Evolutionary conservation across 371 early-diverging fungal species (phyloP).

Genomic region (Massospora cicadina): DNA sequence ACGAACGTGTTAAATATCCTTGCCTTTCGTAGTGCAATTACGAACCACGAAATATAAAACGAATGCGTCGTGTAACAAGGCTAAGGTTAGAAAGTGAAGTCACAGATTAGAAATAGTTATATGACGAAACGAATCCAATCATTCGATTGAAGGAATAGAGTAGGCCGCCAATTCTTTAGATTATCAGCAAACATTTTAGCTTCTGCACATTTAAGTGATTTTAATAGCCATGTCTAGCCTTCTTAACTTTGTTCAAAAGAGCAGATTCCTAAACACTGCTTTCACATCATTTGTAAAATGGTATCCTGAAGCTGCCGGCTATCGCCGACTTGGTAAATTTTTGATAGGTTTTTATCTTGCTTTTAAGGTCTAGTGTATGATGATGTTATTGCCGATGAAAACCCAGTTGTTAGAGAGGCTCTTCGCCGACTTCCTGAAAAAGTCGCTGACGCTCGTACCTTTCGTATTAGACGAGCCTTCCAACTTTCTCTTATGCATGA

Average conservation of each 20-base stretch:
- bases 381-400: constrained; percentile 81
- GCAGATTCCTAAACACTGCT: constrained; percentile 35
- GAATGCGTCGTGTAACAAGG: no score
- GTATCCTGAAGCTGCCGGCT: constrained; percentile 58
- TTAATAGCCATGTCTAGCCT: background rate
- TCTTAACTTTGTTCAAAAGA: constrained; percentile 30
- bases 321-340: constrained; percentile 49
- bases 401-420: constrained; percentile 65
- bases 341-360: constrained; percentile 10
- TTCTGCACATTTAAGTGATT: no score
- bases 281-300: constrained; percentile 48
- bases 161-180: no score
- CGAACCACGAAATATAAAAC: no score
- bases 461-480: constrained; percentile 67
- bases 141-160: no score
- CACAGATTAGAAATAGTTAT: no score
- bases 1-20: no score
- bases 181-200: no score
- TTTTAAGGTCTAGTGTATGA: constrained; percentile 69
- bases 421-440: constrained; percentile 61
- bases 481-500: constrained; percentile 54
- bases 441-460: constrained; percentile 55
- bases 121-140: no score
- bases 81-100: no score
- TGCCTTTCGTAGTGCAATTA: no score